Evolutionary conservation across 2,329 filamentous ascomycete species (phyloP).

Genomic region (Stylonectria norvegica): DNA sequence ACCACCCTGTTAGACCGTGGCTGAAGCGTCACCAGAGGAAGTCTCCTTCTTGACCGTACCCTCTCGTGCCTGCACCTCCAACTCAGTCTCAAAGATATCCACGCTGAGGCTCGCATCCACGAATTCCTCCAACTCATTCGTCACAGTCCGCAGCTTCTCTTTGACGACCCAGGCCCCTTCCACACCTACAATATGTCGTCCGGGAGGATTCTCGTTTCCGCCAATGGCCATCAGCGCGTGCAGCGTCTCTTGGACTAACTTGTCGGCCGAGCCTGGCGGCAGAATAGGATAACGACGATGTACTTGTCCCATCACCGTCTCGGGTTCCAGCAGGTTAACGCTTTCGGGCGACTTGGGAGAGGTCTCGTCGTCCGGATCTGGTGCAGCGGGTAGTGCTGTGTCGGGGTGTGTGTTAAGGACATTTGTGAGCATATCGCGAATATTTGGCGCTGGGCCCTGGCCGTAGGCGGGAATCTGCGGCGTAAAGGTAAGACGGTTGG

Average conservation of each 20-base stretch:
- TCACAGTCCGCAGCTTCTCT: slow-evolving; percentile 94
- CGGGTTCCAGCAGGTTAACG: slow-evolving; percentile 27
- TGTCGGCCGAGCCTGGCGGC: slow-evolving; percentile 63
- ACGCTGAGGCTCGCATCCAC: slow-evolving; percentile 84
- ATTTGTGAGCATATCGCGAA: slow-evolving; percentile 77
- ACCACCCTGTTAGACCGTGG: too few species aligned
- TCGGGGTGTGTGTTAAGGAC: slow-evolving; percentile 74
- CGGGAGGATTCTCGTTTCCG: slow-evolving; percentile 92
- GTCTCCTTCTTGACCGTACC: slow-evolving; percentile 30
- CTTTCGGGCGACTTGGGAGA: slow-evolving; percentile 32
- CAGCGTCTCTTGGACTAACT: slow-evolving; percentile 81
- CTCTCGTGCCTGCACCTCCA: slow-evolving; percentile 50
- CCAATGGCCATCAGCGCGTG: slow-evolving; percentile 89
- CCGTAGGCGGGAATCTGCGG: slow-evolving; percentile 63
- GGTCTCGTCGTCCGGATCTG: slow-evolving; percentile 24
- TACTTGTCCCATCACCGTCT: slow-evolving; percentile 41
- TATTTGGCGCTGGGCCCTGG: slow-evolving; percentile 60
- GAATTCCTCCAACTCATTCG: slow-evolving; percentile 94
- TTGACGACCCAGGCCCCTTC: slow-evolving; percentile 86
- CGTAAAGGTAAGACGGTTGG: slow-evolving; percentile 80
- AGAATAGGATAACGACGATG: slow-evolving; percentile 72
- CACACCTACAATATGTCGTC: slow-evolving; percentile 86
- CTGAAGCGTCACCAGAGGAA: too few species aligned
- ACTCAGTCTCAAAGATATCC: slow-evolving; percentile 64
- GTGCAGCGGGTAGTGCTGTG: slow-evolving; percentile 43